Percentiles rank a stretch among this genome's conserved stretches.
Conservation (phyloP, 768 basidiomycete genomes). For the Boletus coccyginus region DNA sequence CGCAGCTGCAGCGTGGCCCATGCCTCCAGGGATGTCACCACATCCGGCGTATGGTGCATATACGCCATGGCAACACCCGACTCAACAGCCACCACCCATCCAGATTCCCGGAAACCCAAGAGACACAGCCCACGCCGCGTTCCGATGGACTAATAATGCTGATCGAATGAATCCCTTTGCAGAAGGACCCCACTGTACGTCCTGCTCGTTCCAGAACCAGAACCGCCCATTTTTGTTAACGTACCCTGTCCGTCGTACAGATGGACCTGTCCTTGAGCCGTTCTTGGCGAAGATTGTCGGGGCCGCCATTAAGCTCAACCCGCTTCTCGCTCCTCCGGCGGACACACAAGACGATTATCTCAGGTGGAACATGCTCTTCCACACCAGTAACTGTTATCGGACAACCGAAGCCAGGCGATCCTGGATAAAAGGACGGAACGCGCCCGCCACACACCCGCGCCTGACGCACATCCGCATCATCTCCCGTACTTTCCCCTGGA, state of each 20-base stretch:
- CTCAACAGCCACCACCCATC: conserved; percentile 24
- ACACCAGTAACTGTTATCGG: conserved; percentile 55
- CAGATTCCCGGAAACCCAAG: conserved; percentile 19
- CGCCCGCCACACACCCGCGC: conserved; percentile 67
- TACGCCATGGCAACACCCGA: conserved; percentile 28
- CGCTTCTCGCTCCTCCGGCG: conserved; percentile 51
- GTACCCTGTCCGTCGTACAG: conserved; percentile 30
- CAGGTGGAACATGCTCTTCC: conserved; percentile 75
- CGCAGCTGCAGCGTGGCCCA: conserved; percentile 26
- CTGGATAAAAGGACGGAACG: conserved; percentile 63
- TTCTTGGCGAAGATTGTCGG: conserved; percentile 50
- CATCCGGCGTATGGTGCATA: conserved; percentile 22
- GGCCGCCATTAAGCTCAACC: conserved; percentile 53
- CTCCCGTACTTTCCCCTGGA: conserved; percentile 54
- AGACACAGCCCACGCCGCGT: conserved; percentile 26
- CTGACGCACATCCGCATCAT: conserved; percentile 50
- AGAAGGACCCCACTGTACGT: conserved; percentile 44
- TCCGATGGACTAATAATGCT: conserved; percentile 30
- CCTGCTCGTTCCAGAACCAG: neutral
- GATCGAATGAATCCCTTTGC: conserved; percentile 36
- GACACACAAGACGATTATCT: conserved; percentile 48
- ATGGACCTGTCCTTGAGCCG: conserved; percentile 70
- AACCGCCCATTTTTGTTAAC: conserved; percentile 8
- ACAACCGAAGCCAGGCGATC: conserved; percentile 61
- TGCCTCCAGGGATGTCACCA: conserved; percentile 25